Conservation (phyloP, 192 early-diverging fungal species). For the Umbelopsis vinacea region DNA sequence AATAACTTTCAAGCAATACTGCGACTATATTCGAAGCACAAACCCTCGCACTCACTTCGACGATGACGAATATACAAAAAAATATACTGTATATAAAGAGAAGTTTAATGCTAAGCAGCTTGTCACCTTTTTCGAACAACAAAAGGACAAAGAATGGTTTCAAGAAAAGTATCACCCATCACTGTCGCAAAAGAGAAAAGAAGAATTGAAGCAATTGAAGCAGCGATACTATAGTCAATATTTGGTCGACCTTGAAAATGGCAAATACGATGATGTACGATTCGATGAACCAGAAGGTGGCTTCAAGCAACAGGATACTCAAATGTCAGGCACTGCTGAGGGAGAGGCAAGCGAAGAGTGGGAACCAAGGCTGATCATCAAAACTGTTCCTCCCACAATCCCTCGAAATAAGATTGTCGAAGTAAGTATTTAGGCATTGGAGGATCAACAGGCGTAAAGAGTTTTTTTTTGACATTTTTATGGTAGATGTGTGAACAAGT, state of each 20-base stretch:
- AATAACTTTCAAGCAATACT: slow-evolving; percentile 75
- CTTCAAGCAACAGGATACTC: neutral
- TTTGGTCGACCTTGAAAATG: slow-evolving; percentile 65
- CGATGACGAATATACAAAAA: slow-evolving; percentile 79
- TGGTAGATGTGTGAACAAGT: slow-evolving; percentile 65
- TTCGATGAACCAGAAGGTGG: slow-evolving; percentile 56
- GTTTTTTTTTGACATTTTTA: neutral
- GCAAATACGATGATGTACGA: slow-evolving; percentile 65
- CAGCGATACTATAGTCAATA: slow-evolving; percentile 61
- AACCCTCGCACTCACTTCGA: slow-evolving; percentile 62
- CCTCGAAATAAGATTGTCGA: slow-evolving; percentile 65
- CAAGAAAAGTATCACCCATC: slow-evolving; percentile 89
- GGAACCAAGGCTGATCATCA: slow-evolving; percentile 72
- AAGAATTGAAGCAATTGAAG: slow-evolving; percentile 60
- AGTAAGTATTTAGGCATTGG: slow-evolving; percentile 43
- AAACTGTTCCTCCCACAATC: slow-evolving; percentile 75
- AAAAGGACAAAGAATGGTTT: slow-evolving; percentile 92
- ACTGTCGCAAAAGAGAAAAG: slow-evolving; percentile 55
- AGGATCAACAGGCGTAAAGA: slow-evolving; percentile 26
- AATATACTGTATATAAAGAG: slow-evolving; percentile 86
- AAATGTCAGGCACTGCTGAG: neutral
- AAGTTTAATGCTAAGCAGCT: slow-evolving; percentile 70
- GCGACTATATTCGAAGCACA: slow-evolving; percentile 67
- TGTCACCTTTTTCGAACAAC: slow-evolving; percentile 72
- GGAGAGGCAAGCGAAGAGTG: slow-evolving; percentile 27